These are phyloP conservation scores for Cyberlindnera saturnus DNA, from an alignment of 805 yeast genomes.

Conservation along the genomic window DNA sequence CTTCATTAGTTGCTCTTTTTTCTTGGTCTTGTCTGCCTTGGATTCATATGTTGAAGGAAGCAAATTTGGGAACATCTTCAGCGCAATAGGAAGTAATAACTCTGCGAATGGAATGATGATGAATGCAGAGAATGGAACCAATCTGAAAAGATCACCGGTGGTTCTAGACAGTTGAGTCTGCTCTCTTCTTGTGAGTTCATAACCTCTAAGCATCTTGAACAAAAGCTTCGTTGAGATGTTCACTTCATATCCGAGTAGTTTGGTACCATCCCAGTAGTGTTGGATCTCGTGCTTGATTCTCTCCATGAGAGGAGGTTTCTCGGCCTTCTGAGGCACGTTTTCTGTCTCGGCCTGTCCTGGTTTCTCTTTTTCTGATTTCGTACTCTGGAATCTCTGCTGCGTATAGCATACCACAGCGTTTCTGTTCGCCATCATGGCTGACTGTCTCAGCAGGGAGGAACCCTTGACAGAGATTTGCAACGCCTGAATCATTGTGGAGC, in stretches of 20 bases:
- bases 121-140: slow-evolving; percentile 91
- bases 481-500: not conserved
- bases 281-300: slow-evolving; percentile 82
- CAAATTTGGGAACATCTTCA: slow-evolving; percentile 88
- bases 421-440: not conserved
- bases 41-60: slow-evolving; percentile 90
- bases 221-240: slow-evolving; percentile 77
- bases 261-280: slow-evolving; percentile 96
- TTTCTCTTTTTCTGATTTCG: not conserved
- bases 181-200: slow-evolving; percentile 88
- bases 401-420: not conserved
- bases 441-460: not conserved
- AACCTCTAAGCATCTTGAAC: slow-evolving; percentile 80
- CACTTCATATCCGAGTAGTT: slow-evolving; percentile 83
- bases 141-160: slow-evolving; percentile 72
- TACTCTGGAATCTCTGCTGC: slow-evolving; percentile 3
- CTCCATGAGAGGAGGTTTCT: slow-evolving; percentile 64
- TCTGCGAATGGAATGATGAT: slow-evolving; percentile 93
- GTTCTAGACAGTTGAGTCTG: slow-evolving; percentile 84
- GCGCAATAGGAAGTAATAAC: slow-evolving; percentile 78
- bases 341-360: not conserved
- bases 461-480: not conserved
- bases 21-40: slow-evolving; percentile 51
- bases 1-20: slow-evolving; percentile 47
- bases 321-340: slow-evolving; percentile 17